Base-by-base conservation (phyloP, 1,284 basidiomycete species). In the Hymenochaete sp. region DNA sequence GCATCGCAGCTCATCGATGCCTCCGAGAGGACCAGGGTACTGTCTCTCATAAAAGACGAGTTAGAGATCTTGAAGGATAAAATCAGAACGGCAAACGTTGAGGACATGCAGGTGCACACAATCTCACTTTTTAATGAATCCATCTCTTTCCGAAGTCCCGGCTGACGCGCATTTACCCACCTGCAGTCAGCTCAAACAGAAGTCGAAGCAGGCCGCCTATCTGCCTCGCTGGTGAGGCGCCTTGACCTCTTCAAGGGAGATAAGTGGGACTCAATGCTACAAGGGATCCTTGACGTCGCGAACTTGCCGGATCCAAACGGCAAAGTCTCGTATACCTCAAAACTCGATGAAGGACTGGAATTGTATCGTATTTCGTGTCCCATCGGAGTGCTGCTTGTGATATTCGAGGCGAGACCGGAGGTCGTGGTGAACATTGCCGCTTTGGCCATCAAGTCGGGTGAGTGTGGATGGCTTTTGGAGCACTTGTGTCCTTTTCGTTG, bases 351-450 rank as follows among this genome's bases (percentile, higher is more conserved):
- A 29, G 75, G 70, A 0, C 70, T 98, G 11, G 88, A 97, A 57
- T 73, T 98, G 10, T 93, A 96, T 65, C 79, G 92, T 29, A 84
- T 98, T 1, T 91, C 93, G 0, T 98, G 95, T 62, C 93, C 96
- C 0, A 96, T 99, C 52, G 96, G 96, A 14, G 93, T 97, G 0
- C 70, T 98, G 21, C 73, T 98, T 39, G 91, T 98, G 53, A 97
- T 99, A 53, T 99, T 99, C 55, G 96, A 99, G 65, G 90, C 95
- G 2, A 75, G 96, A 27, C 96, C 96, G 1, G 96, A 99, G 62
- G 96, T 99, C 4, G 91, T 98, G 24, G 87, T 98, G 35, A 98
- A 98, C 62, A 98, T 99, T 56, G 91, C 96, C 4, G 77, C 90
- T 0, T 69, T 99, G 54, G 95, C 96, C 2, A 91, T 99, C 65